Percentiles rank a stretch among this genome's conserved stretches.
These are phyloP conservation scores for Ramaria sp. DNA, from an alignment of 768 basidiomycete genomes.

Conservation along the genomic window DNA sequence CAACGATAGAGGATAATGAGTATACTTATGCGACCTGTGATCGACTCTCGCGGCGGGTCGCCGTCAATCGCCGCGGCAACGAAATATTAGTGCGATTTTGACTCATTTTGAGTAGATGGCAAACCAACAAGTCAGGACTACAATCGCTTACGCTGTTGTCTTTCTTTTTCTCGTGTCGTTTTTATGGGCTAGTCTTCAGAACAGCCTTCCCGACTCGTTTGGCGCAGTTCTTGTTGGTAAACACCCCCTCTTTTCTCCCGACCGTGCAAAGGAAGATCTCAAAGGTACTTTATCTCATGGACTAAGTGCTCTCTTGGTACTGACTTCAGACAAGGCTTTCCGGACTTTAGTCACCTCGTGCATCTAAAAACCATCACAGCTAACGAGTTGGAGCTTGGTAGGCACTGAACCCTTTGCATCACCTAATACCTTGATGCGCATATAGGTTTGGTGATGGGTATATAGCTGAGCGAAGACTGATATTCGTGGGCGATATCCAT, in stretches of 20 bases:
- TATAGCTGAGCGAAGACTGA: slow-evolving; percentile 32
- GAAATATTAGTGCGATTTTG: too few relatives aligned
- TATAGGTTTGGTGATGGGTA: not conserved
- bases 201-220: not conserved
- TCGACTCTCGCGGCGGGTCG: too few relatives aligned
- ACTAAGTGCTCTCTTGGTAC: too few relatives aligned
- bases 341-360: not conserved
- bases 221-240: not conserved
- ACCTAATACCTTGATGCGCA: not conserved
- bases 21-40: too few relatives aligned
- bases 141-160: not conserved
- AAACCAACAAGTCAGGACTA: not conserved
- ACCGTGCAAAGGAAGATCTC: not conserved
- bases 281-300: not conserved
- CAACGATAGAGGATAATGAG: too few relatives aligned
- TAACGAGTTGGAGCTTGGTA: not conserved
- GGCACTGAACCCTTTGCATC: not conserved
- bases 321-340: not conserved
- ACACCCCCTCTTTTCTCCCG: not conserved
- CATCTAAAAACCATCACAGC: not conserved
- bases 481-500: slow-evolving; percentile 85
- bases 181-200: not conserved
- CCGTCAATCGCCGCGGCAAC: too few relatives aligned
- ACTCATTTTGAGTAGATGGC: not conserved
- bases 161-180: not conserved